These are phyloP conservation scores for Trametes cubensis DNA, from an alignment of 768 basidiomycete genomes.

Conservation along the genomic window DNA sequence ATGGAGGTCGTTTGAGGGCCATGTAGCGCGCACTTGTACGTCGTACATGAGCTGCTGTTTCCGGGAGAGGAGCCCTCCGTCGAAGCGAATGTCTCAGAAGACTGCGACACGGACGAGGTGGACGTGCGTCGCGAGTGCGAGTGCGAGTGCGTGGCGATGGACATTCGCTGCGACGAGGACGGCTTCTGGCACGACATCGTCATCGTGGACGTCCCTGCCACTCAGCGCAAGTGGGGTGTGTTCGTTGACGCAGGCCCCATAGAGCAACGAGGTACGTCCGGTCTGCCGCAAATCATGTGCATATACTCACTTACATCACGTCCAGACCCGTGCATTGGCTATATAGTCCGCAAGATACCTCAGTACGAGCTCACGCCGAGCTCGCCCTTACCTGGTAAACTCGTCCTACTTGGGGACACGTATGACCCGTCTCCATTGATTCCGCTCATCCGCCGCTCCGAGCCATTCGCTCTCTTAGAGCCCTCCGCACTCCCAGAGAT, in stretches of 20 bases:
- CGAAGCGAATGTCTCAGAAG: no score
- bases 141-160: constrained; percentile 65
- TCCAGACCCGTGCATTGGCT: constrained; percentile 79
- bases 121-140: constrained; percentile 57
- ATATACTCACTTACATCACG: not conserved
- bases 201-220: constrained; percentile 44
- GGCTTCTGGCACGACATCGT: constrained; percentile 71
- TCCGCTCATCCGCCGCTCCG: constrained; percentile 43
- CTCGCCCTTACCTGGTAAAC: constrained; percentile 49
- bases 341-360: constrained; percentile 64
- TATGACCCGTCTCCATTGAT: constrained; percentile 61
- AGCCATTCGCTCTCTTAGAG: constrained; percentile 2
- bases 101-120: constrained; percentile 4
- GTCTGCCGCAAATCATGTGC: not conserved
- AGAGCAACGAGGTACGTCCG: constrained; percentile 64
- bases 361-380: constrained; percentile 18
- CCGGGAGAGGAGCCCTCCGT: no score
- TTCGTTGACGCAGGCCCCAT: constrained; percentile 78
- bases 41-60: no score
- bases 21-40: no score
- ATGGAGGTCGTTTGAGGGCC: no score
- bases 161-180: constrained; percentile 55
- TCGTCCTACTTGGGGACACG: constrained; percentile 82
- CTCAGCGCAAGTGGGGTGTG: constrained; percentile 36
- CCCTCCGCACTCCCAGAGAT: constrained; percentile 25